phyloP scores from a whole-genome alignment of 2,329 filamentous ascomycete species.

The Daldinia sp. region DNA sequence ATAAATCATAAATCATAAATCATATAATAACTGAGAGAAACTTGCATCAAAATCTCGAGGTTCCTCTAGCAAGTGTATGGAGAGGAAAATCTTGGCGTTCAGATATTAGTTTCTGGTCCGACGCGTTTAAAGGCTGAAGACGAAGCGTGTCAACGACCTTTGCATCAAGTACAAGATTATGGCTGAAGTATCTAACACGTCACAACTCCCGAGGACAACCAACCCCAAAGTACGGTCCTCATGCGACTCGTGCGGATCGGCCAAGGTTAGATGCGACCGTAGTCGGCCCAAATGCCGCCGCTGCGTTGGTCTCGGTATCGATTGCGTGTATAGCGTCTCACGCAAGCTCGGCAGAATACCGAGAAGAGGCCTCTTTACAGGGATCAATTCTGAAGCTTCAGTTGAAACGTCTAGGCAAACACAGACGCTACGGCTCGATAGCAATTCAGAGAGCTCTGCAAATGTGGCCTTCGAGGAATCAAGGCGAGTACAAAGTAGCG shows the following conservation, averaged over 20 bases:
- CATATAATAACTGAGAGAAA: background rate
- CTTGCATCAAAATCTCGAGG: background rate
- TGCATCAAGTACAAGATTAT: background rate
- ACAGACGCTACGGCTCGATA: background rate
- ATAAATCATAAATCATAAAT: background rate
- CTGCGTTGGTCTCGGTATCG: conserved; percentile 6
- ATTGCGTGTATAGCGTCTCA: conserved; percentile 1
- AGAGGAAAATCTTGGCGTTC: background rate
- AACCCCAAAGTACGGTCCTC: background rate
- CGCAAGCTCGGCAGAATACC: conserved; percentile 2
- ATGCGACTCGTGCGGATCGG: conserved; percentile 4
- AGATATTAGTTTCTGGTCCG: background rate
- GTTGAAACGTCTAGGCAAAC: background rate
- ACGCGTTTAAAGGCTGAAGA: background rate
- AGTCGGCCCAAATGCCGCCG: conserved; percentile 10
- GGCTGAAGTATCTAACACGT: background rate
- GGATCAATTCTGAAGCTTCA: background rate
- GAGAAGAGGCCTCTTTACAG: background rate
- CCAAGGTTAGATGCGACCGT: conserved; percentile 15
- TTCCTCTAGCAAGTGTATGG: background rate
- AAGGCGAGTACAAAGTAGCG: background rate
- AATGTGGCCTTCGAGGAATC: background rate
- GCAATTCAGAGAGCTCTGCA: background rate
- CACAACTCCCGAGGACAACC: background rate
- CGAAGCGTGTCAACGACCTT: background rate